Conservation (phyloP, 331 rosid genomes). For the Quercus tomentella region DNA sequence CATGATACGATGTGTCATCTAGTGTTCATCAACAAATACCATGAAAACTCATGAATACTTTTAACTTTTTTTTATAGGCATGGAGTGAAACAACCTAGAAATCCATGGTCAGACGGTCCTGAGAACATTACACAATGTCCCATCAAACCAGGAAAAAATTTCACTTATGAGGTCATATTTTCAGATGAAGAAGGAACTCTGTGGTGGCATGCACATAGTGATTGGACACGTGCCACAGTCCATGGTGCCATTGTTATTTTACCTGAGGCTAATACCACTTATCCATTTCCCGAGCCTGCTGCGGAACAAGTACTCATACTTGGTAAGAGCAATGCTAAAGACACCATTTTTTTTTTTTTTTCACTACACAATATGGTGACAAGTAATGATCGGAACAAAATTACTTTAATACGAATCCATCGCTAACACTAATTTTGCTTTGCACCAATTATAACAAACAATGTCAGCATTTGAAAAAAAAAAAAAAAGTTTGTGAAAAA, state of each 20-base stretch:
- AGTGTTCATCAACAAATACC: too few relatives aligned
- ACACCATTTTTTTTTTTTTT: too few relatives aligned
- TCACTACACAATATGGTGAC: too few relatives aligned
- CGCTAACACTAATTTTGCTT: too few relatives aligned
- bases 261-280: background rate
- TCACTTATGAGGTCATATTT: constrained; percentile 31
- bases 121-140: constrained; percentile 48
- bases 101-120: constrained; percentile 51
- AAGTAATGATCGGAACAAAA: too few relatives aligned
- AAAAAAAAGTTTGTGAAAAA: too few relatives aligned
- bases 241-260: constrained; percentile 31
- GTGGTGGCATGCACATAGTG: constrained; percentile 59
- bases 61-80: constrained; percentile 10
- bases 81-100: constrained; percentile 41
- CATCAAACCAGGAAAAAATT: constrained; percentile 24
- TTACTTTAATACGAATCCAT: background rate
- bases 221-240: constrained; percentile 46
- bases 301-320: constrained; percentile 16
- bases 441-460: too few relatives aligned
- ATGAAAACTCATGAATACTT: too few relatives aligned
- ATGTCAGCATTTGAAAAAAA: too few relatives aligned
- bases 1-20: too few relatives aligned
- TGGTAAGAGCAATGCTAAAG: background rate
- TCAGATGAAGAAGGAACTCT: constrained; percentile 45
- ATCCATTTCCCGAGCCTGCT: constrained; percentile 19